Base-by-base conservation (phyloP, 2,329 filamentous ascomycete species). In the Rhynchosporium agropyri region DNA sequence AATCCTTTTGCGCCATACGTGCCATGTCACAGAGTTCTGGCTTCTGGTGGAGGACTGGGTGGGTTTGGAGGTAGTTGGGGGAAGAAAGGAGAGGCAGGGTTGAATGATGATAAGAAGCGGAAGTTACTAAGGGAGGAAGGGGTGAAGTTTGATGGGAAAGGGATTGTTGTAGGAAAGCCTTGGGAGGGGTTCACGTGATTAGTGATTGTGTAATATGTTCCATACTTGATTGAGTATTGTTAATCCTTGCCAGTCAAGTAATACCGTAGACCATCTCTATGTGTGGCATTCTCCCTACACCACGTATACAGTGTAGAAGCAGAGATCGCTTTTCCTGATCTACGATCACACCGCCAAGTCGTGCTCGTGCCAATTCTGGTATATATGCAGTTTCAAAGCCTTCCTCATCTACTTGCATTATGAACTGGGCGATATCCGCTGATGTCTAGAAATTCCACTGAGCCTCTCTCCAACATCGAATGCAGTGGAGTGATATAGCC, bases 1-100 rank as follows among this genome's bases (percentile, higher is more conserved):
- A 96, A 96, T 73, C 91, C 91, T 0, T 96, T 94, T 71, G 91
- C 92, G 13, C 91, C 92, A 0, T 82, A 85, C 40, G 89, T 94
- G 4, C 92, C 91, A 1, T 96, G 91, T 65, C 91, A 96, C 76
- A 83, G 92, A 9, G 89, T 94, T 28, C 84, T 96, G 53, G 89
- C 90, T 5, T 88, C 86, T 46, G 88, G 87, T 58, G 88, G 90
- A 12, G 80, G 81, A n/a, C 75, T 92, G 28, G 89, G 89, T 48
- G 88, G 89, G 0, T 91, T 90, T 78, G 86, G 87, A 75, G 89
- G 89, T 2, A 82, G 84, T 67, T 87, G 85, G 80, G 81, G 85
- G 3, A 80, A 80, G 60, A 80, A 83, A 43, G 87, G 85, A 0
- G 83, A 86, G 68, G 85, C 85, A 1, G 81, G 84, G 63, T 86